Evolutionary conservation across 2,329 filamentous ascomycete genomes (phyloP), one percentile per base, ranked within the genome.

Genomic region (Trichoderma guizhouense): DNA sequence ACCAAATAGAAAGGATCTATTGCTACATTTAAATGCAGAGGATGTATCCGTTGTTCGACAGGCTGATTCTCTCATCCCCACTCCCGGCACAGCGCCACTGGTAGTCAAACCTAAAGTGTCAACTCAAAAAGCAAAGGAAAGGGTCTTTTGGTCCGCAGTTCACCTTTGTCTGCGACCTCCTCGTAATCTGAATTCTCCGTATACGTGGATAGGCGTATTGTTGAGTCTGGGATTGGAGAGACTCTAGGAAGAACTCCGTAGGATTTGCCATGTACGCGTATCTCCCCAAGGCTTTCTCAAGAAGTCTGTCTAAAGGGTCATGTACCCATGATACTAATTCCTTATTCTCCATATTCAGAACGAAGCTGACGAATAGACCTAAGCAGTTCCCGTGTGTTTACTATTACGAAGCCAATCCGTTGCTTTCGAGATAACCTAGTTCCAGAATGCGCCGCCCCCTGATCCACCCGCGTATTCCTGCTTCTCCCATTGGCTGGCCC

Each of bases 381-480:
- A 67, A 18, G 64, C 24, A n/a, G 24, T 55, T 14, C 8, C 62
- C n/a, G 43, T 21, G 30, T 9, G 14, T 43, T 12, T 0, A 30
- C 15, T 11, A 30, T 24, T 28, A 39, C 61, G 36, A 26, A 30
- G 24, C 14, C 12, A 65, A 18, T 15, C 11, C 28, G 30, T 32
- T n/a, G 15, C 28, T 1, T 15, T 32, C 7, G 18, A 60, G 14
- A 21, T 28, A 24, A 32, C 18, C 24, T 30, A 47, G 65, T n/a
- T 32, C n/a, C 7, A 60, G 36, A 32, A 60, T 36, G 15, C n/a
- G 18, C 51, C 12, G 55, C 53, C 34, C 36, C 66, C 15, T 69
- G 21, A 36, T 21, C 51, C 39, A 60, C 57, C 55, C 26, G 66
- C 66, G 66, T 69, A 69, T 69, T 61, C 55, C n/a, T 61, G 28